phyloP scores from a whole-genome alignment of 1,139 yeast species.

The Yamadazyma dushanensis region DNA sequence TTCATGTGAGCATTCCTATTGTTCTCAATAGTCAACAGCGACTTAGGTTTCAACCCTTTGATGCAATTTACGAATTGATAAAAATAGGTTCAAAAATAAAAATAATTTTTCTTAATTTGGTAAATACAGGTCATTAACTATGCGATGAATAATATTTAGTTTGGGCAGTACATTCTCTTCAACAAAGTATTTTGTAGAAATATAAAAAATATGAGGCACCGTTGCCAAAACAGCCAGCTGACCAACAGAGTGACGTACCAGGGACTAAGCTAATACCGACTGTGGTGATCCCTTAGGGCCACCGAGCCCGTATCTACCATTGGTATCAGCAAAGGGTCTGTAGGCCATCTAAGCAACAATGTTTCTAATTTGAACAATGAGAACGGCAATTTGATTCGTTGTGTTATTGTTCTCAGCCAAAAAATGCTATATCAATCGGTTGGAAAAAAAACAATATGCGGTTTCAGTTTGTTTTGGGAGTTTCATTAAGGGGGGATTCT shows the following conservation, averaged over 20 bases:
- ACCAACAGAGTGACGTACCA: no score
- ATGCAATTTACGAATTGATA: slow-evolving; percentile 5
- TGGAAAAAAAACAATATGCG: neutral
- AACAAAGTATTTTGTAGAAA: no score
- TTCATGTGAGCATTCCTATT: slow-evolving; percentile 4
- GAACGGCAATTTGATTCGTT: slow-evolving; percentile 5
- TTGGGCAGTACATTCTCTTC: no score
- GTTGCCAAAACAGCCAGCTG: no score
- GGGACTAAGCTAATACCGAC: no score
- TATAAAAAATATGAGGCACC: no score
- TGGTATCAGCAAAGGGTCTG: no score
- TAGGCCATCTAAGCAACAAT: neutral
- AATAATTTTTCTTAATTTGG: slow-evolving; percentile 1
- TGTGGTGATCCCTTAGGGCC: no score
- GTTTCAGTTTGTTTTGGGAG: neutral
- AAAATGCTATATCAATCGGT: slow-evolving; percentile 1
- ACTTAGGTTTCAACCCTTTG: slow-evolving; percentile 5
- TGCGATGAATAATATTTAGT: slow-evolving; percentile 3
- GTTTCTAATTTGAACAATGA: slow-evolving; percentile 1
- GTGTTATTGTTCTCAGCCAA: slow-evolving; percentile 1
- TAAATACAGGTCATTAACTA: slow-evolving; percentile 4
- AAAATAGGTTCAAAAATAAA: slow-evolving; percentile 1
- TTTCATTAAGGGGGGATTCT: slow-evolving; percentile 1
- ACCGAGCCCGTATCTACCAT: no score
- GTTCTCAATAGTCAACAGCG: no score